phyloP scores from a whole-genome alignment of 2,329 filamentous ascomycete species.

The Thelonectria blattea region DNA sequence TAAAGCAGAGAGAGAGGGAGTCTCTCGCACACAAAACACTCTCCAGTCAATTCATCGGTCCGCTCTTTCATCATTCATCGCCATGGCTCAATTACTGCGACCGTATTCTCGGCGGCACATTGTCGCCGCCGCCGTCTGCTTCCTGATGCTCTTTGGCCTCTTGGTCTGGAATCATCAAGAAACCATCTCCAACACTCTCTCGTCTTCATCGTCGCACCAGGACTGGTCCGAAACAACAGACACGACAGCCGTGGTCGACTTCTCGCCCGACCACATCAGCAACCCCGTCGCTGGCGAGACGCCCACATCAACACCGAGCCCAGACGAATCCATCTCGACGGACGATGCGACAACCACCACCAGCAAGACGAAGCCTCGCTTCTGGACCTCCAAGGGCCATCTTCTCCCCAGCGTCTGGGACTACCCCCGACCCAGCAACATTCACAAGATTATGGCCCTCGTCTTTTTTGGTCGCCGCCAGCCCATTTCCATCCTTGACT shows the following conservation, averaged over 20 bases:
- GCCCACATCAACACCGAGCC: not conserved
- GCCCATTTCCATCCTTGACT: slow-evolving; percentile 54
- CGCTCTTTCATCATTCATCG: not conserved
- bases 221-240: not conserved
- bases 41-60: not conserved
- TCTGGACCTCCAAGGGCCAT: slow-evolving; percentile 34
- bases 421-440: slow-evolving; percentile 27
- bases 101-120: slow-evolving; percentile 10
- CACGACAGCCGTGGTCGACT: not conserved
- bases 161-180: slow-evolving; percentile 16
- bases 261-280: not conserved
- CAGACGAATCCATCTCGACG: not conserved
- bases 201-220: slow-evolving; percentile 4
- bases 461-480: slow-evolving; percentile 54
- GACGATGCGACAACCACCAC: not conserved
- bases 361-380: slow-evolving; percentile 25
- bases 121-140: slow-evolving; percentile 3
- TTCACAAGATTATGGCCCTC: slow-evolving; percentile 49
- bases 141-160: slow-evolving; percentile 12
- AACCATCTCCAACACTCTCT: slow-evolving; percentile 3
- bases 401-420: slow-evolving; percentile 24
- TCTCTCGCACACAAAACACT: not conserved
- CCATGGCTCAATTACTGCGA: slow-evolving; percentile 6
- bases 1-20: not conserved
- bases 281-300: not conserved